These are phyloP conservation scores for Sporothrix globosa DNA, from an alignment of 2,329 filamentous ascomycete species.

Conservation along the genomic window DNA sequence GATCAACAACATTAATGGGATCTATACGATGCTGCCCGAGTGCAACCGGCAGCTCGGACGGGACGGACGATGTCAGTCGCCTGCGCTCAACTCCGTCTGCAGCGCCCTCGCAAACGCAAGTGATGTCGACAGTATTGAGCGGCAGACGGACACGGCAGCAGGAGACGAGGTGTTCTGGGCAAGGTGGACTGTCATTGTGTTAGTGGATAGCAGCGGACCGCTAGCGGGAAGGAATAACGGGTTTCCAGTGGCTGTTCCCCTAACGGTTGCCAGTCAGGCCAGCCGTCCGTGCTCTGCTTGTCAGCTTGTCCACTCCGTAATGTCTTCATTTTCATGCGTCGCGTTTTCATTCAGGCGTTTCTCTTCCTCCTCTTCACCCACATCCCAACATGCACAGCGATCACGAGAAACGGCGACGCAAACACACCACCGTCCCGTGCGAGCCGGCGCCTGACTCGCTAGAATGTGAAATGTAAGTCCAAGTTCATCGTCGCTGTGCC, in stretches of 20 bases:
- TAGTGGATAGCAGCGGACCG: not conserved
- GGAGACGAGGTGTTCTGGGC: not conserved
- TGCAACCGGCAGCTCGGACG: not conserved
- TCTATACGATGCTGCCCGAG: not conserved
- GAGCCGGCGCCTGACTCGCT: not conserved
- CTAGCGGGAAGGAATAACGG: not conserved
- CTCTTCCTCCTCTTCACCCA: not conserved
- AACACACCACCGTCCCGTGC: constrained; percentile 13
- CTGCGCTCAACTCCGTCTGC: too few relatives aligned
- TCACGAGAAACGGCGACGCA: constrained; percentile 21
- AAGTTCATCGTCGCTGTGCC: too few relatives aligned
- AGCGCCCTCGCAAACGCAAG: too few relatives aligned
- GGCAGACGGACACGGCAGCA: too few relatives aligned
- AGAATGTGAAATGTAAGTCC: constrained; percentile 17
- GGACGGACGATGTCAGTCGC: too few relatives aligned
- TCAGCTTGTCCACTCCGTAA: not conserved
- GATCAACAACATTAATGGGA: not conserved
- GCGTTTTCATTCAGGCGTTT: constrained; percentile 1
- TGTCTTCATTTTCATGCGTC: too few relatives aligned
- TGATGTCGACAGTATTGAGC: too few relatives aligned
- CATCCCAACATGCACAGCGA: constrained; percentile 8
- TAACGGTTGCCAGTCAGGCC: not conserved
- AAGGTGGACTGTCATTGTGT: not conserved
- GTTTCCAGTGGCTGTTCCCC: not conserved
- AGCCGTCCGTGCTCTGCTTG: not conserved